Evolutionary conservation across 2,329 filamentous ascomycete genomes (phyloP).

Genomic region (Trichoderma endophyticum): DNA sequence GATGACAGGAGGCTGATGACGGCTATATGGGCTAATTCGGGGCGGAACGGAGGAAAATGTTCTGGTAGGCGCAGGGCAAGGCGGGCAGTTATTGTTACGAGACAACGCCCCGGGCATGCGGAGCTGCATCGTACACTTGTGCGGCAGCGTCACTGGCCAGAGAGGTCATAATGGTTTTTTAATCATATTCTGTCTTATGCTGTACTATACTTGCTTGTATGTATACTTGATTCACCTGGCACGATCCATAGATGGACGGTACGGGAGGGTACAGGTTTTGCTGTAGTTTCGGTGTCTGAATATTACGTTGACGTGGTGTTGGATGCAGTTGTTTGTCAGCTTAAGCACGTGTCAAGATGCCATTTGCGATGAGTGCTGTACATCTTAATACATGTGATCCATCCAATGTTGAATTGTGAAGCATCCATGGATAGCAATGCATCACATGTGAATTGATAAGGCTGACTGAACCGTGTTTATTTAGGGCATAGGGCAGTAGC

Average conservation of each 20-base stretch:
- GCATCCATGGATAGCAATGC: neutral
- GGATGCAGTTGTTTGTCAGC: neutral
- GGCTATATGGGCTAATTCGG: constrained; percentile 26
- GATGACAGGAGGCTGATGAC: constrained; percentile 31
- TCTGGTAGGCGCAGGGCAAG: constrained; percentile 19
- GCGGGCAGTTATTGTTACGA: constrained; percentile 10
- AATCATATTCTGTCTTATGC: constrained; percentile 17
- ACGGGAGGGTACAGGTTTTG: neutral
- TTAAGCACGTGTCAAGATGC: neutral
- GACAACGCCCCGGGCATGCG: constrained; percentile 6
- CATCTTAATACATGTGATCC: no score
- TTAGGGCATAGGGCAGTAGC: neutral
- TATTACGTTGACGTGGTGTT: neutral
- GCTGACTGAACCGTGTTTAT: neutral
- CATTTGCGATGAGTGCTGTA: neutral
- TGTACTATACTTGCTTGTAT: constrained; percentile 20
- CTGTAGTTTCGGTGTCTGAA: neutral
- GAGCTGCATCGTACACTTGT: constrained; percentile 1
- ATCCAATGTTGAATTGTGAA: neutral
- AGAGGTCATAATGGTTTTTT: constrained; percentile 7
- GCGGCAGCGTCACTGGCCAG: constrained; percentile 13
- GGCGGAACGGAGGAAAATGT: neutral
- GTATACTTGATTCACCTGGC: constrained; percentile 9
- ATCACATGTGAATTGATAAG: neutral
- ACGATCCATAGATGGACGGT: constrained; percentile 12